Evolutionary conservation across 108 stramenopile species (phyloP), one percentile per base, ranked within the genome.

Genomic region (Skeletonema tropicum): DNA sequence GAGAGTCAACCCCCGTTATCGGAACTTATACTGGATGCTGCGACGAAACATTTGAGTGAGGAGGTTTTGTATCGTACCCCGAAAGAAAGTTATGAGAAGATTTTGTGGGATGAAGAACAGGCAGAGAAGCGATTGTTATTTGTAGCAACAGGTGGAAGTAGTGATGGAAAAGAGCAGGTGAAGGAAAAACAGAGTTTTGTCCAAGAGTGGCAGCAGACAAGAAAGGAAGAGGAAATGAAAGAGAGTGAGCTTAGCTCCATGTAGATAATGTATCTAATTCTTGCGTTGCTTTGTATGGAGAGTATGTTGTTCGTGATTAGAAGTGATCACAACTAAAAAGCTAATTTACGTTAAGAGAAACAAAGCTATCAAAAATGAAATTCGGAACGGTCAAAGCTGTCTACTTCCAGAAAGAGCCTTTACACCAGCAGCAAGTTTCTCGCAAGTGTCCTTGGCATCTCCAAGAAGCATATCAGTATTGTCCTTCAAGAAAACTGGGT

Each of bases 381-480:
- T 21, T 2, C 21, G 48, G n/a, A 5, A 17, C 26, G 5, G 19
- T 55, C 52, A 21, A 23, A 23, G 23, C 1, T 21, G 52, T 55
- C 52, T 55, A 55, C 52, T 55, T 23, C 52, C 52, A 25, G 35
- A 9, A 60, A 79, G 77, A 29, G 65, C 86, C 80, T 94, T 95
- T 26, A 94, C 91, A 26, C 91, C 94, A 60, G 83, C 86, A 15
- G 87, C 80, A 39, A 97, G 83, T 68, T 95, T 90, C 71, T 98
- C 97, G 59, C 91, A 89, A 6, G 95, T 97, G 35, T 96, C 94
- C 84, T 98, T 98, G 49, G 97, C 97, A 70, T 97, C 96, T 33
- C 97, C 97, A 15, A 98, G 84, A 60, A 99, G 87, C 98, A 99
- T 98, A 77, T 97, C 97, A 58, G 94, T 97, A 86, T 99, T 99